A percentile compares a stretch with the other conserved stretches of the same genome.
These are phyloP conservation scores for Graphilbum sp. DNA, from an alignment of 2,329 filamentous ascomycete genomes.

Conservation along the genomic window DNA sequence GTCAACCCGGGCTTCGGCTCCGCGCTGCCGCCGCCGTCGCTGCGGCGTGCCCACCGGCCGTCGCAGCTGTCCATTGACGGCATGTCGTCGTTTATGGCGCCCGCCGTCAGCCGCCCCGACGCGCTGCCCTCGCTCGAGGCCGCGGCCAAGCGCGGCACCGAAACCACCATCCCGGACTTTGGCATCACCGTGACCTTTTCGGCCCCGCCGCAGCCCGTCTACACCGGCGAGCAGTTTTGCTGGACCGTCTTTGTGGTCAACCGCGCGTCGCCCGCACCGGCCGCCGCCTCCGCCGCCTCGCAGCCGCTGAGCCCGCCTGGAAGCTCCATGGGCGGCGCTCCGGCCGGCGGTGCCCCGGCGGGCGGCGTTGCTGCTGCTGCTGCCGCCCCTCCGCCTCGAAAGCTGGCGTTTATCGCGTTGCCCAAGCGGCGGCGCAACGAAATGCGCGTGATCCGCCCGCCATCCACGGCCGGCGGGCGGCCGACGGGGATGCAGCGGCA, in stretches of 20 bases:
- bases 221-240: constrained; percentile 48
- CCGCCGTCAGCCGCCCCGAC: constrained; percentile 41
- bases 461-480: constrained; percentile 32
- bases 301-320: too few relatives aligned
- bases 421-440: constrained; percentile 47
- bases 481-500: constrained; percentile 1
- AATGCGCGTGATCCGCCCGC: constrained; percentile 32
- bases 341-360: constrained; percentile 5
- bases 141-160: constrained; percentile 24
- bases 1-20: constrained; percentile 46
- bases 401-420: constrained; percentile 53
- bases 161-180: constrained; percentile 38
- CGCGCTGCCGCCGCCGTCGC: constrained; percentile 29
- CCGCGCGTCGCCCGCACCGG: constrained; percentile 28
- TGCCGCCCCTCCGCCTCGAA: constrained; percentile 24
- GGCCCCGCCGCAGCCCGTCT: constrained; percentile 37
- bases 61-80: constrained; percentile 47
- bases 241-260: constrained; percentile 69
- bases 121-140: constrained; percentile 43
- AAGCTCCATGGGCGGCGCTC: too few relatives aligned
- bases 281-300: constrained; percentile 1
- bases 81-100: constrained; percentile 38
- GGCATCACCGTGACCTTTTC: constrained; percentile 64
- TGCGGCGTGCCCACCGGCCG: constrained; percentile 44
- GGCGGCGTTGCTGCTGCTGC: constrained; percentile 10